These are phyloP conservation scores for Setomelanomma holmii DNA, from an alignment of 2,329 filamentous ascomycete species.

Conservation along the genomic window DNA sequence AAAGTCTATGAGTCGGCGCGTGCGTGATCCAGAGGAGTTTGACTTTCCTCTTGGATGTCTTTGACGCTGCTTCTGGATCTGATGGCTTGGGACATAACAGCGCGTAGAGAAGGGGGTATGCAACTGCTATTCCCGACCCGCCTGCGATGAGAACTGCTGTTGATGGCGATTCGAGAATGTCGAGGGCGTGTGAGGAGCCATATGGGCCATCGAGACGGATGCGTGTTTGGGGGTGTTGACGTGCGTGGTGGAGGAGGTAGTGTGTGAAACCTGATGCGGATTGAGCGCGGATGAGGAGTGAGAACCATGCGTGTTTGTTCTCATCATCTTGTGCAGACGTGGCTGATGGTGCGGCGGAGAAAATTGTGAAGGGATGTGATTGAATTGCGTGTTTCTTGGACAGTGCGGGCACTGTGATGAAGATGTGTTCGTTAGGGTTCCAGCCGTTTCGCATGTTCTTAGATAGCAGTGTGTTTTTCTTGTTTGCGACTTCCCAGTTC, in stretches of 20 bases:
- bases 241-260: constrained; percentile 61
- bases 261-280: constrained; percentile 62
- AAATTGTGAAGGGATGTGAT: constrained; percentile 72
- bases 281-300: constrained; percentile 66
- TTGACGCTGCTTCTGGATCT: constrained; percentile 19
- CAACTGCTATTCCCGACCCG: constrained; percentile 70
- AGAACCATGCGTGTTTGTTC: constrained; percentile 59
- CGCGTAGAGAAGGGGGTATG: constrained; percentile 66
- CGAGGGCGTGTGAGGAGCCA: constrained; percentile 63
- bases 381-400: constrained; percentile 62
- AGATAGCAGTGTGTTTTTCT: constrained; percentile 20
- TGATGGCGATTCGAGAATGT: constrained; percentile 59
- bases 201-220: constrained; percentile 71
- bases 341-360: constrained; percentile 64
- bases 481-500: constrained; percentile 48
- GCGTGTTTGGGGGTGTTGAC: constrained; percentile 50
- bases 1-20: constrained; percentile 59
- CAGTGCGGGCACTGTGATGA: constrained; percentile 65
- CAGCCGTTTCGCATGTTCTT: constrained; percentile 60
- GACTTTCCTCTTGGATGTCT: constrained; percentile 39
- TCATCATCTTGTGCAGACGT: constrained; percentile 7
- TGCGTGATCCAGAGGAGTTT: constrained; percentile 68
- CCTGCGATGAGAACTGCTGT: constrained; percentile 66
- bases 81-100: constrained; percentile 43
- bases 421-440: constrained; percentile 69